phyloP scores from a whole-genome alignment of 148 eudicot species.

The Chenopodium quinoa region DNA sequence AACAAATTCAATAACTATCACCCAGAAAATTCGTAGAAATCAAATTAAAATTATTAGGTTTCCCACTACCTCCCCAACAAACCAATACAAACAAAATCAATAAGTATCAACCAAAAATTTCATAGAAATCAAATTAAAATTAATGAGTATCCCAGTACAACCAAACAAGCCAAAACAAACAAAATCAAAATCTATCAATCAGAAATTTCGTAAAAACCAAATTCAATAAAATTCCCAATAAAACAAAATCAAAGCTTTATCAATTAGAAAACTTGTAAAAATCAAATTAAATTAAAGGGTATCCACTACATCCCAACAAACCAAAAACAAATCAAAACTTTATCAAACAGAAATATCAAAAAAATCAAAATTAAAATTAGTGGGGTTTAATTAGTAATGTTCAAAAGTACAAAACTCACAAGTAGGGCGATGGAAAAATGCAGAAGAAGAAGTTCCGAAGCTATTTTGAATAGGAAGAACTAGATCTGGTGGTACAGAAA shows the following conservation, averaged over 20 bases:
- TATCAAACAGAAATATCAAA: too few relatives aligned
- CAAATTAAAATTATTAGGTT: too few relatives aligned
- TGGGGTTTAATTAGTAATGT: background rate
- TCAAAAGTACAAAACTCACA: background rate
- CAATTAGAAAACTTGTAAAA: too few relatives aligned
- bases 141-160: too few relatives aligned
- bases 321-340: background rate
- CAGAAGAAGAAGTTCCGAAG: background rate
- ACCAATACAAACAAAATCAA: background rate
- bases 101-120: background rate
- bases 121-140: too few relatives aligned
- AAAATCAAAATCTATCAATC: too few relatives aligned
- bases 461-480: conserved; percentile 17
- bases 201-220: too few relatives aligned
- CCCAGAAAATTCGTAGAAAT: too few relatives aligned
- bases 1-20: too few relatives aligned
- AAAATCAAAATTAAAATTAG: background rate
- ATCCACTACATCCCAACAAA: background rate
- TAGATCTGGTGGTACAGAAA: conserved; percentile 17
- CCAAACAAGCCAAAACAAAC: too few relatives aligned
- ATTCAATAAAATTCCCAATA: too few relatives aligned
- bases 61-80: conserved; percentile 9
- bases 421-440: background rate
- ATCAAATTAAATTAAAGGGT: background rate
- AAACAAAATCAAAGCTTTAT: too few relatives aligned